Conservation (phyloP, 306 rosid species). For the Argentina anserina region DNA sequence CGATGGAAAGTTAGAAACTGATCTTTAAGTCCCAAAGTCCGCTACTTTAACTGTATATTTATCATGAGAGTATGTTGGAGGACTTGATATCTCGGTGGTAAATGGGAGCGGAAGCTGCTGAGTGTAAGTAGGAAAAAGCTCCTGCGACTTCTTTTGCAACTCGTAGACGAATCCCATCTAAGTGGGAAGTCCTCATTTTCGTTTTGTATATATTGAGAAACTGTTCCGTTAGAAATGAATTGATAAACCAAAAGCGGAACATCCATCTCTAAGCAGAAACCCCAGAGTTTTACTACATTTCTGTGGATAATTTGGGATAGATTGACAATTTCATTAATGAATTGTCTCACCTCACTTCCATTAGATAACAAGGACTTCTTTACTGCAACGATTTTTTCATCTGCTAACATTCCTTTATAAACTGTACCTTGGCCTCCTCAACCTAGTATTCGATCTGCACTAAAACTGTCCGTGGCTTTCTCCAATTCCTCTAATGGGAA, state of each 20-base stretch:
- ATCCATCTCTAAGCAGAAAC: conserved; percentile 1
- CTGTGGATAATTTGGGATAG: conserved; percentile 2
- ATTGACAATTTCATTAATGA: conserved; percentile 7
- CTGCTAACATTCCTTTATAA: conserved; percentile 23
- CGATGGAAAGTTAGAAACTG: conserved; percentile 1
- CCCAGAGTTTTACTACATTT: not conserved
- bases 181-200: not conserved
- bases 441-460: conserved; percentile 18
- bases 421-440: conserved; percentile 30
- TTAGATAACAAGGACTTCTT: conserved; percentile 6
- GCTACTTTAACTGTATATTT: conserved; percentile 1
- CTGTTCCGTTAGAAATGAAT: not conserved
- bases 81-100: not conserved
- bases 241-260: conserved; percentile 5
- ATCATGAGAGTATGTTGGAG: not conserved
- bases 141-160: not conserved
- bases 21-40: conserved; percentile 9
- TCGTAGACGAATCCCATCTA: not conserved
- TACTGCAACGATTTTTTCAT: conserved; percentile 10
- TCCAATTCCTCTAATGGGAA: conserved; percentile 8
- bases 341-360: not conserved
- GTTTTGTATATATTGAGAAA: not conserved
- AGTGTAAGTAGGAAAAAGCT: not conserved
- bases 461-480: conserved; percentile 16
- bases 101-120: not conserved